Evolutionary conservation across 176 grass and related monocot genomes (phyloP), one percentile per base, ranked within the genome.

Genomic region (Urochloa ruziziensis): DNA sequence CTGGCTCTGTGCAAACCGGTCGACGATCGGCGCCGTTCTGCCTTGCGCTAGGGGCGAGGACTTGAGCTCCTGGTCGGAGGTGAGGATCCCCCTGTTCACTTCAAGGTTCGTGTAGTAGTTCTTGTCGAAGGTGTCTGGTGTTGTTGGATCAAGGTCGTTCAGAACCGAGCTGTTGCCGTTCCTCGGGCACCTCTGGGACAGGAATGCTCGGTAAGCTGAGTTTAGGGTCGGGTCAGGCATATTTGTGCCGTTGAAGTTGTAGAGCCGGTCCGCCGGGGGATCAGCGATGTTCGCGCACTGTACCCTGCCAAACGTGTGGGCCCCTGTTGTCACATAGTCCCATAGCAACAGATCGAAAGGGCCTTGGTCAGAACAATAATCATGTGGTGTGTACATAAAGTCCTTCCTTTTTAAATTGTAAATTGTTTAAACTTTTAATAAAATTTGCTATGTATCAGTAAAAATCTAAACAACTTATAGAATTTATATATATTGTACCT

Each of bases 51-150:
- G 2, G 2, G 76, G 32, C 15, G 67, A 13, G 3, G 91, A 91
- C 75, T 89, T 86, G 86, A 96, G 88, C 51, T 87, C 76, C 66
- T 96, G 94, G 4, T 96, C 94, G 2, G 94, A 91, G 5, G 10
- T 28, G 3, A 96, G 88, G 33, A 93, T 76, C 0, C 91, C 94
- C 0, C 75, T 80, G 61, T 79, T 86, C 0, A 7, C 82, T 60
- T 82, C 42, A 0, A 96, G 61, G 61, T 91, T 96, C 0, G 59
- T 74, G 88, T 70, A 96, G 89, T 96, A 96, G 86, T 91, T 39
- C 35, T 82, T 86, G 83, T 96, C 91, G 53, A 96, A 93, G 21
- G 53, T 62, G 64, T 96, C 29, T 0, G 88, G 88, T 0, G 88
- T 96, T 0, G 83, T 91, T 0, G 86, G 94, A 19, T 96, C 94